Percentiles rank a stretch among this genome's conserved stretches.
Conservation (phyloP, 345 rosid species). For the Hypericum perforatum region DNA sequence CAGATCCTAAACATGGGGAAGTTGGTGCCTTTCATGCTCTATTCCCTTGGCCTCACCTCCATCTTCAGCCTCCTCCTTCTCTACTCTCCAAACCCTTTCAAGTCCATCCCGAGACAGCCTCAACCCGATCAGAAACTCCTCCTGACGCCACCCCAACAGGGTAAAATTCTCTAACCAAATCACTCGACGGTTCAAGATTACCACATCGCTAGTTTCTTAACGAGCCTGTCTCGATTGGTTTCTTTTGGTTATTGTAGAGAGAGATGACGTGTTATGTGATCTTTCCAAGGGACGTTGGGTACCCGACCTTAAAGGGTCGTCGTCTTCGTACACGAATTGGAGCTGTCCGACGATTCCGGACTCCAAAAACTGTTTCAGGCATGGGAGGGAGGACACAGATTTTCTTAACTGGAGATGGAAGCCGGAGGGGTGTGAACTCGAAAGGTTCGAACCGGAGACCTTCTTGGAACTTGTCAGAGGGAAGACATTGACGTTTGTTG, state of each 20-base stretch:
- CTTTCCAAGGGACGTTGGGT: constrained; percentile 59
- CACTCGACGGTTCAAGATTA: background rate
- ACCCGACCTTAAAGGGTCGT: constrained; percentile 37
- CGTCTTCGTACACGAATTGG: constrained; percentile 47
- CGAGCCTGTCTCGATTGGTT: background rate
- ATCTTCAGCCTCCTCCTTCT: constrained; percentile 43
- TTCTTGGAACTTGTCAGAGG: constrained; percentile 53
- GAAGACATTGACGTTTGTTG: constrained; percentile 63
- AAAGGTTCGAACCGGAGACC: constrained; percentile 42
- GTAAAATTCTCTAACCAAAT: background rate
- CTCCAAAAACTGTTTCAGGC: constrained; percentile 59
- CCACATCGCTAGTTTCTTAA: background rate
- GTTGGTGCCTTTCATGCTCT: constrained; percentile 34
- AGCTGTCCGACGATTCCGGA: constrained; percentile 63
- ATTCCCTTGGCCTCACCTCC: constrained; percentile 35
- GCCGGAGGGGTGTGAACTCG: constrained; percentile 60
- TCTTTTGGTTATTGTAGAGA: constrained; percentile 4
- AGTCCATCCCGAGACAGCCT: background rate
- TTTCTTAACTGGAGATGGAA: constrained; percentile 93
- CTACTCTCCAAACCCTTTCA: constrained; percentile 44
- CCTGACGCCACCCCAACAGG: background rate
- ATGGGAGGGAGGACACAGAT: constrained; percentile 55
- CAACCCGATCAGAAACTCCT: background rate
- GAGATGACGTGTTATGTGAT: constrained; percentile 34
- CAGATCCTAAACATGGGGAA: constrained; percentile 21